Evolutionary conservation across 495 filamentous ascomycete genomes (phyloP), one percentile per base, ranked within the genome.

Genomic region (Penicillium parvum): DNA sequence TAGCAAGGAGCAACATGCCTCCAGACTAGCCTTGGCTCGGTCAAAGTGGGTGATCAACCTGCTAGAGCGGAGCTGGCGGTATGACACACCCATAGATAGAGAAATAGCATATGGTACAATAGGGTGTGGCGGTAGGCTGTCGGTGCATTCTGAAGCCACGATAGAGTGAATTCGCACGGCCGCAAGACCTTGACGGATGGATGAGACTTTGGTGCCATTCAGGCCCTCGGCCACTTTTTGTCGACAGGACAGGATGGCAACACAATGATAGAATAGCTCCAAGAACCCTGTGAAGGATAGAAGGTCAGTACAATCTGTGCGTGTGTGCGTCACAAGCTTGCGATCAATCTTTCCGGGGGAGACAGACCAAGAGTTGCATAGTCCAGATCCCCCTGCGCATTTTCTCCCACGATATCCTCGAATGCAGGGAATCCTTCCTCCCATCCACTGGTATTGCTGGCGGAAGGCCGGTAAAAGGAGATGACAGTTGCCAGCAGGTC

Each of bases 181-280:
- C 7, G 81, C 78, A 8, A 85, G 72, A 1, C 76, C 78, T 56
- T 84, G 76, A 11, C 84, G 74, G 15, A 76, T 69, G 8, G 76
- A 77, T 5, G 79, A 79, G 2, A 76, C 69, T 22, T 64, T 70
- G 18, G 55, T 52, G 16, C 20, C 46, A 47, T 60, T 68, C 20
- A 40, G 54, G 12, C 32, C 38, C 18, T 63, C 52, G 17, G 49
- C 39, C n/a, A 68, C 60, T 33, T 78, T 68, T 8, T 66, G 61
- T 27, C 71, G 69, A 48, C 69, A 71, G 11, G 75, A 76, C 1
- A 86, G 66, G 29, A 88, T 84, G 16, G 76, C 78, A 5, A 86
- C 78, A 7, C 78, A 76, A 50, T 87, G 81, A 50, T 90, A 87
- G 39, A 82, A 79, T 4, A 84, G 69, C 49, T 87, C 83, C 4